Evolutionary conservation across 768 basidiomycete genomes (phyloP).

Genomic region (Termitomyces heimii): DNA sequence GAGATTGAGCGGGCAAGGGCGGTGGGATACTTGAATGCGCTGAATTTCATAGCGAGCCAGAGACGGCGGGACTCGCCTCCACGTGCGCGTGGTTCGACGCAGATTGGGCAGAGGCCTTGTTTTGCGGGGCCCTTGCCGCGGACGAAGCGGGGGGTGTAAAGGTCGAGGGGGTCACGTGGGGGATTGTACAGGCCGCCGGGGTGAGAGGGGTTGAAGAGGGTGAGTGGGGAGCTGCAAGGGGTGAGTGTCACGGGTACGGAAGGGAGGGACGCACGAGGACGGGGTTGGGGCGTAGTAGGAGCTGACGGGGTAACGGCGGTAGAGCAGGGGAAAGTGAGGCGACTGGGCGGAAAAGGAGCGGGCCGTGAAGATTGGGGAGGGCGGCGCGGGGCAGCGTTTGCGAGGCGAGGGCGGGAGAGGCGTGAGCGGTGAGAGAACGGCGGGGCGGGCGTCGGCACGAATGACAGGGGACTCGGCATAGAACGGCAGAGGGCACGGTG

Average conservation of each 20-base stretch:
- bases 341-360: conserved; percentile 49
- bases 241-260: neutral
- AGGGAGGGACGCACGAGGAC: conserved; percentile 2
- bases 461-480: conserved; percentile 1
- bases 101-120: conserved; percentile 75
- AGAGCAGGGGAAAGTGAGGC: conserved; percentile 52
- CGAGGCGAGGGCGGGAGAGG: neutral
- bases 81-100: conserved; percentile 50
- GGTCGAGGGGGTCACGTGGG: conserved; percentile 54
- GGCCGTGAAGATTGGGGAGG: conserved; percentile 19
- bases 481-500: neutral
- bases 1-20: neutral
- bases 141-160: conserved; percentile 78
- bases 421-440: neutral
- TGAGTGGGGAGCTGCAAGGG: neutral
- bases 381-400: neutral
- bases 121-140: conserved; percentile 64
- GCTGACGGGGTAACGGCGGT: conserved; percentile 65
- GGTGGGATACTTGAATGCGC: conserved; percentile 84
- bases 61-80: conserved; percentile 59
- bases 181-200: conserved; percentile 54
- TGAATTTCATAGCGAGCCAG: conserved; percentile 78
- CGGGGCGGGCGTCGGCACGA: neutral
- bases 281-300: conserved; percentile 41
- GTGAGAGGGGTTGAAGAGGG: conserved; percentile 26